These are phyloP conservation scores for Karstenula rhodostoma DNA, from an alignment of 2,329 filamentous ascomycete species.

Conservation along the genomic window DNA sequence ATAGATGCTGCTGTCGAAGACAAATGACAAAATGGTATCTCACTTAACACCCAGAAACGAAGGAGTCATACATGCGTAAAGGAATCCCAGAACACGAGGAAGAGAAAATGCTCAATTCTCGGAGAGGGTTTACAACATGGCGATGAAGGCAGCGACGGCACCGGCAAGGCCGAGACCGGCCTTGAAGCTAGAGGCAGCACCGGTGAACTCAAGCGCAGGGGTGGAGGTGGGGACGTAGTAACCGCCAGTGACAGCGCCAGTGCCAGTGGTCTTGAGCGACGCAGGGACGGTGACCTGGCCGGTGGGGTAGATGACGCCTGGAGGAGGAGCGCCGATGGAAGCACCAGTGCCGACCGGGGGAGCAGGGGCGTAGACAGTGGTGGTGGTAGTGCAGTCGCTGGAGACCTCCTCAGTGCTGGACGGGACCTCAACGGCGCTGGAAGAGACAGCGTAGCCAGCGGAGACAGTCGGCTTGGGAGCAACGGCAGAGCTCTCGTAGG, in stretches of 20 bases:
- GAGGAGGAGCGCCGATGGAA: conserved; percentile 26
- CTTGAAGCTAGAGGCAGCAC: conserved; percentile 42
- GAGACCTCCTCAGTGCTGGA: not conserved
- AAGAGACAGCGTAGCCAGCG: conserved; percentile 17
- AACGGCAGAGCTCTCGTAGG: not conserved
- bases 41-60: conserved; percentile 14
- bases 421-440: conserved; percentile 10
- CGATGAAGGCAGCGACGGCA: conserved; percentile 51
- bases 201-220: conserved; percentile 36
- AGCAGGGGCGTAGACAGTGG: conserved; percentile 22
- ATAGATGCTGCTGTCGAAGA: not conserved
- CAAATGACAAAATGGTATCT: conserved; percentile 15
- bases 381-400: conserved; percentile 15
- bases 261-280: conserved; percentile 42
- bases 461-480: conserved; percentile 12
- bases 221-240: conserved; percentile 28
- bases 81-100: conserved; percentile 8
- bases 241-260: conserved; percentile 37
- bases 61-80: conserved; percentile 19
- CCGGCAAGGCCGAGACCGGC: conserved; percentile 51
- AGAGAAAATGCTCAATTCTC: conserved; percentile 7
- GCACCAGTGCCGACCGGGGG: conserved; percentile 33
- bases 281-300: conserved; percentile 43
- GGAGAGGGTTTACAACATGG: conserved; percentile 45
- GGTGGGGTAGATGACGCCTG: conserved; percentile 43